Evolutionary conservation across 306 rosid genomes (phyloP).

Genomic region (Hippophae rhamnoides): DNA sequence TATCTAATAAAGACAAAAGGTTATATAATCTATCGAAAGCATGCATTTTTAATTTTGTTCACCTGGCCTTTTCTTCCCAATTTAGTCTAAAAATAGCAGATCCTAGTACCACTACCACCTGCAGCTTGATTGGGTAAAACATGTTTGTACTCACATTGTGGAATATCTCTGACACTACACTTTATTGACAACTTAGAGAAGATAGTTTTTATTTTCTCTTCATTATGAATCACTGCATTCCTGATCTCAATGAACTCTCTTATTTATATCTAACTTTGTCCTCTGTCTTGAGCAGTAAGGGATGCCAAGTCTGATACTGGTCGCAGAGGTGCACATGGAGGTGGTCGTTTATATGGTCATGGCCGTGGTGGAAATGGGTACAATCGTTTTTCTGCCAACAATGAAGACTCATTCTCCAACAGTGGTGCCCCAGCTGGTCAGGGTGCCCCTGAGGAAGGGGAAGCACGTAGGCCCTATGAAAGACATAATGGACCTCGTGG

Average conservation of each 20-base stretch:
- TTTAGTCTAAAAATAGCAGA: no score
- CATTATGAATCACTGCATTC: background rate
- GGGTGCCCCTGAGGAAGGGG: conserved; percentile 58
- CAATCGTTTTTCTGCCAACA: conserved; percentile 37
- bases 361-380: conserved; percentile 44
- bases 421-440: conserved; percentile 32
- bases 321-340: conserved; percentile 65
- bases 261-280: no score
- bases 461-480: conserved; percentile 40
- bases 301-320: conserved; percentile 59
- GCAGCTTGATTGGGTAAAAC: no score
- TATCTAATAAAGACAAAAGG: no score
- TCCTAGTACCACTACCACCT: no score
- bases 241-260: background rate
- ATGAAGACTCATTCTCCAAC: conserved; percentile 36
- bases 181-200: no score
- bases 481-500: conserved; percentile 67
- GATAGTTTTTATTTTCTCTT: background rate
- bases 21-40: no score
- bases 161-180: no score
- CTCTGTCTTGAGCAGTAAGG: conserved; percentile 44
- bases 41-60: no score
- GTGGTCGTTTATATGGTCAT: conserved; percentile 43
- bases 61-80: no score
- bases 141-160: no score